Evolutionary conservation across 176 grass and related monocot genomes (phyloP), one percentile per base, ranked within the genome.

Genomic region (Cocos nucifera): DNA sequence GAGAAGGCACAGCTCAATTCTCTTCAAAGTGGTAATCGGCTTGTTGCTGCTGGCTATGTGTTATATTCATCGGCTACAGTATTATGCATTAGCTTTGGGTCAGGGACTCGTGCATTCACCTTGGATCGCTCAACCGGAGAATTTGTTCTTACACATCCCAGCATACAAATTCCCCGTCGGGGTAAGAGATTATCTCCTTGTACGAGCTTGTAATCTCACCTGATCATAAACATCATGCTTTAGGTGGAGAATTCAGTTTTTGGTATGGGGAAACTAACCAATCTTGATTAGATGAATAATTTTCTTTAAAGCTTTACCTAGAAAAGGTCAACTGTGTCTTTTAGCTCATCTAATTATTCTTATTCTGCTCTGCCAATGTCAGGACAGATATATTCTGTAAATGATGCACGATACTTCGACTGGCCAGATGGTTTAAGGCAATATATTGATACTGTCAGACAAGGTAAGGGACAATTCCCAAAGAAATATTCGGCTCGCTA

Each of bases 341-440:
- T 44, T 14, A 12, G 10, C 10, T 44, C 35, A 14, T 14, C 35
- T 44, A 44, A 14, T 44, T 44, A 44, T 44, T 14, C 35, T 44
- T 44, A 14, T 44, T 44, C 35, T 30, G 20, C 53, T 75, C 27
- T 27, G 1, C 69, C 50, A 59, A 49, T 73, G 76, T 28, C 92
- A 88, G 87, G 93, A 60, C 87, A 98, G 67, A 92, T 92, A 88
- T 92, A 92, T 69, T 98, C 87, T 0, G 93, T 98, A 56, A 92
- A 92, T 73, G 93, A 98, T 22, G 93, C 87, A 3, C 66, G 87
- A 3, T 98, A 92, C 63, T 98, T 98, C 12, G 84, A 98, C 61
- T 98, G 87, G 93, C 87, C 93, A 0, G 84, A 98, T 51, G 87
- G 84, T 52, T 81, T 92, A 73, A 88, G 79, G 62, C 71, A 67